Evolutionary conservation across 768 basidiomycete genomes (phyloP).

Genomic region (Xerocomellus chrysenteron): DNA sequence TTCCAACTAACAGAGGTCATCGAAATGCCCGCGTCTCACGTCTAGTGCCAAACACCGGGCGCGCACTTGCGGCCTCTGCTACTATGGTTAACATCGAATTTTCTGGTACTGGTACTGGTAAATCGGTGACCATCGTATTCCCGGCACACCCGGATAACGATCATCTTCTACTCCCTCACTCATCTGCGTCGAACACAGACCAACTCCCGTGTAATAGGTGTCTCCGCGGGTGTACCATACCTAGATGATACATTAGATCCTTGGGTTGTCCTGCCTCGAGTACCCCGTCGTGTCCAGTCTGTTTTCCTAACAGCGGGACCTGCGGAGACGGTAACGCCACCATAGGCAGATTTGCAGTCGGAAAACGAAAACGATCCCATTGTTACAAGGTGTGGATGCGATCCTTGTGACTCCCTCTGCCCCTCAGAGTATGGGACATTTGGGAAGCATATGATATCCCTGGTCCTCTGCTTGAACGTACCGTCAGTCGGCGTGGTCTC

Average conservation of each 20-base stretch:
- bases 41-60: slow-evolving; percentile 75
- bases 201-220: slow-evolving; percentile 60
- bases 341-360: slow-evolving; percentile 15
- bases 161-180: slow-evolving; percentile 12
- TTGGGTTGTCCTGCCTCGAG: slow-evolving; percentile 77
- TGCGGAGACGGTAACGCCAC: slow-evolving; percentile 11
- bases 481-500: no score
- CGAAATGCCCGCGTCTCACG: slow-evolving; percentile 35
- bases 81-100: slow-evolving; percentile 98
- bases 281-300: slow-evolving; percentile 32
- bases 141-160: slow-evolving; percentile 29
- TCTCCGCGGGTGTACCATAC: slow-evolving; percentile 87
- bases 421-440: slow-evolving; percentile 28
- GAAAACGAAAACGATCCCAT: slow-evolving; percentile 20
- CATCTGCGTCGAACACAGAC: slow-evolving; percentile 7
- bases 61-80: slow-evolving; percentile 77
- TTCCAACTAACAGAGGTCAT: slow-evolving; percentile 25
- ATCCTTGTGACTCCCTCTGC: slow-evolving; percentile 57
- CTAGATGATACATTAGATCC: slow-evolving; percentile 49
- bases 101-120: slow-evolving; percentile 67
- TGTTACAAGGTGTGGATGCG: slow-evolving; percentile 76
- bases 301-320: slow-evolving; percentile 21
- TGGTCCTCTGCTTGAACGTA: no score
- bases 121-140: slow-evolving; percentile 47
- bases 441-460: slow-evolving; percentile 44